Evolutionary conservation across 306 rosid species (phyloP).

Genomic region (Vigna nakashimae): DNA sequence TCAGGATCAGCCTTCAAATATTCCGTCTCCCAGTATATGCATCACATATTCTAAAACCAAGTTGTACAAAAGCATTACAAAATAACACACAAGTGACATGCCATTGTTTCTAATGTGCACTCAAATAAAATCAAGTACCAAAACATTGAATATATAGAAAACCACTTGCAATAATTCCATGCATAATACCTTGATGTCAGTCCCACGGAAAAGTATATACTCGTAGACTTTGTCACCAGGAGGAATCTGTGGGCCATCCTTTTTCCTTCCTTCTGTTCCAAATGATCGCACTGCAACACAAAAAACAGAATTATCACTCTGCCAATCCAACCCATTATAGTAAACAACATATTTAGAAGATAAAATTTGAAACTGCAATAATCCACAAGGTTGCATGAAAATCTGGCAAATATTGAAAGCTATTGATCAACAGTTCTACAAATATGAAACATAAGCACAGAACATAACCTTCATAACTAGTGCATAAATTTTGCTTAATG

Average conservation of each 20-base stretch:
- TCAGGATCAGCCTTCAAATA: constrained; percentile 7
- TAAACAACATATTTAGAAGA: constrained; percentile 13
- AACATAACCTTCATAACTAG: background rate
- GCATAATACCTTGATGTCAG: constrained; percentile 83
- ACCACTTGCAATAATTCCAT: background rate
- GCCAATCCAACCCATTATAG: background rate
- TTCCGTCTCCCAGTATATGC: constrained; percentile 20
- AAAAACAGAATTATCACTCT: constrained; percentile 41
- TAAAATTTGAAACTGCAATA: background rate
- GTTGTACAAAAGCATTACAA: background rate
- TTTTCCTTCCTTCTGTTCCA: constrained; percentile 95
- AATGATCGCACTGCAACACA: constrained; percentile 81
- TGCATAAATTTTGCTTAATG: background rate
- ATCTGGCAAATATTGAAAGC: background rate
- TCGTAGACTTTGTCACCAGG: constrained; percentile 87
- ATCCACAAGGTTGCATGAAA: background rate
- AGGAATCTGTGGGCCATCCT: constrained; percentile 86
- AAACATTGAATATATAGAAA: background rate
- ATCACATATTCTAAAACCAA: constrained; percentile 3
- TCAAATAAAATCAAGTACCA: constrained; percentile 1
- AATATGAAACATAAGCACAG: background rate
- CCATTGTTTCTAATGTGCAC: constrained; percentile 24
- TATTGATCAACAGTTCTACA: background rate
- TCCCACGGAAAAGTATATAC: constrained; percentile 89
- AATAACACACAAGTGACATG: background rate